phyloP scores from a whole-genome alignment of 768 basidiomycete species.

The Sporobolomyces phaffii region DNA sequence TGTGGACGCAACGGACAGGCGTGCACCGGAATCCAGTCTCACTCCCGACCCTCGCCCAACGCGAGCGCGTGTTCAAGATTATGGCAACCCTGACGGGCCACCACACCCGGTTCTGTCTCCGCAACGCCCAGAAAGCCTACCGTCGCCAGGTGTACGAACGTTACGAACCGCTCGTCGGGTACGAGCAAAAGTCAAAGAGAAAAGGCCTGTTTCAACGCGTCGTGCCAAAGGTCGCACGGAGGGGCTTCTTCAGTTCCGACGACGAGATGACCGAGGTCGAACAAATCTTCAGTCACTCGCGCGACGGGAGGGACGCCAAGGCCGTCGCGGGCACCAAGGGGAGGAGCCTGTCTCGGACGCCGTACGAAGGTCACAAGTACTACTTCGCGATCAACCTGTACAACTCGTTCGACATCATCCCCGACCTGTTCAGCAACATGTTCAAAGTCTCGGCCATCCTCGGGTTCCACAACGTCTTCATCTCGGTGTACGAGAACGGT shows the following conservation, averaged over 20 bases:
- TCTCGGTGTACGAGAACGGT: slow-evolving; percentile 98
- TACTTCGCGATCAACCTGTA: slow-evolving; percentile 99
- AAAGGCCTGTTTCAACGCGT: slow-evolving; percentile 41
- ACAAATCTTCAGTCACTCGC: slow-evolving; percentile 46
- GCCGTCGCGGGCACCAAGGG: slow-evolving; percentile 45
- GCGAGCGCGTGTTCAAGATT: slow-evolving; percentile 75
- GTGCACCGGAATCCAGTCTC: slow-evolving; percentile 34
- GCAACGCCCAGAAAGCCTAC: slow-evolving; percentile 76
- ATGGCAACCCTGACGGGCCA: slow-evolving; percentile 81
- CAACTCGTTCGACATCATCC: slow-evolving; percentile 98
- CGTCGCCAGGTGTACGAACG: slow-evolving; percentile 75
- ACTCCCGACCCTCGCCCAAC: slow-evolving; percentile 74
- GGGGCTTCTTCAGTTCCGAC: slow-evolving; percentile 24
- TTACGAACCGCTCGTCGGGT: slow-evolving; percentile 75
- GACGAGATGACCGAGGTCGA: slow-evolving; percentile 37
- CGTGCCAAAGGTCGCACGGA: slow-evolving; percentile 33
- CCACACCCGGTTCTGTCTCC: slow-evolving; percentile 63
- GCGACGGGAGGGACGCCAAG: slow-evolving; percentile 42
- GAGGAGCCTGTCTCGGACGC: slow-evolving; percentile 31
- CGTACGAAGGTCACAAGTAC: slow-evolving; percentile 71
- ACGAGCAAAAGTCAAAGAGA: slow-evolving; percentile 52
- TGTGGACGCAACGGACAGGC: slow-evolving; percentile 36
- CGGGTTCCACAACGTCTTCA: slow-evolving; percentile 95
- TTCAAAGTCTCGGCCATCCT: slow-evolving; percentile 87
- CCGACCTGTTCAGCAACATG: slow-evolving; percentile 91